phyloP scores from a whole-genome alignment of 2,329 filamentous ascomycete species.

The Chalaropsis ovoidea region DNA sequence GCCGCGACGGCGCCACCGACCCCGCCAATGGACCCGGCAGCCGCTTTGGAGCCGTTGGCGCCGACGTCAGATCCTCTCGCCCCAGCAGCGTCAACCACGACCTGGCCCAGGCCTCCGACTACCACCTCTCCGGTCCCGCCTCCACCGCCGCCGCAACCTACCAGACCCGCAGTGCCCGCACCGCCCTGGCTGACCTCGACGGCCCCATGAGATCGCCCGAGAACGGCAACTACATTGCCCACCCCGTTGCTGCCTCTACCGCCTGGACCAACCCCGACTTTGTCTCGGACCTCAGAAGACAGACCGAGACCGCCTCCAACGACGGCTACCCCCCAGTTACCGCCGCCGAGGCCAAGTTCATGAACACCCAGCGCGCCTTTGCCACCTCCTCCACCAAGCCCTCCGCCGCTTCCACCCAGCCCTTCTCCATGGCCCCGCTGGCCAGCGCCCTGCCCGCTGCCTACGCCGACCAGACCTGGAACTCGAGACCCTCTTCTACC shows the following conservation, averaged over 20 bases:
- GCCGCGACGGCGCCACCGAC: conserved; percentile 14
- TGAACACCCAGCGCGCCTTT: conserved; percentile 9
- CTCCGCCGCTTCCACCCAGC: neutral
- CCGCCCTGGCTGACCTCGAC: neutral
- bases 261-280: conserved; percentile 21
- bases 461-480: neutral
- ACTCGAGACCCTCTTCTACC: neutral
- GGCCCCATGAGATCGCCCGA: neutral
- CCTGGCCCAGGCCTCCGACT: neutral
- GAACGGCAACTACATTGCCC: conserved; percentile 4
- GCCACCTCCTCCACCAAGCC: neutral
- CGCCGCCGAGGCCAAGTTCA: conserved; percentile 1
- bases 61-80: conserved; percentile 17
- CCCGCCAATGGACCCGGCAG: neutral
- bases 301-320: neutral
- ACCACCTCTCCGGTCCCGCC: neutral
- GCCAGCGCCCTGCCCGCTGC: conserved; percentile 7
- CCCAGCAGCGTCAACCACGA: conserved; percentile 10
- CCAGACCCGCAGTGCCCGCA: neutral
- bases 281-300: conserved; percentile 6
- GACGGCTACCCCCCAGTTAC: conserved; percentile 14
- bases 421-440: conserved; percentile 14
- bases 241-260: neutral
- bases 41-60: conserved; percentile 16
- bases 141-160: neutral